phyloP scores from a whole-genome alignment of 2,329 filamentous ascomycete species.

The Ceratocystis harringtonii region DNA sequence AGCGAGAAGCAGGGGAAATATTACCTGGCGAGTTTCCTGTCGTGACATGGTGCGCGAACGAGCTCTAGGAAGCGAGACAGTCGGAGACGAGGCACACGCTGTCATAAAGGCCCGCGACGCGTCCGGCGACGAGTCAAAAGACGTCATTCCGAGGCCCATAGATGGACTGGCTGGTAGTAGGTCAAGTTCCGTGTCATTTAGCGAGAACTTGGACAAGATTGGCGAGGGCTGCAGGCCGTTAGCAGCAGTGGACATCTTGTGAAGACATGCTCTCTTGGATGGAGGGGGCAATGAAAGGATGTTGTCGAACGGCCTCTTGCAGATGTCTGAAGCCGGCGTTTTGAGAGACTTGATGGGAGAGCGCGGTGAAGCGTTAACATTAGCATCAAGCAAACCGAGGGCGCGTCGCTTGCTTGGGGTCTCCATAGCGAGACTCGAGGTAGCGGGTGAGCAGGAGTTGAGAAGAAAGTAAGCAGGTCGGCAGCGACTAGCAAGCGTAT shows the following conservation, averaged over 20 bases:
- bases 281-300: slow-evolving; percentile 10
- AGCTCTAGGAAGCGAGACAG: not conserved
- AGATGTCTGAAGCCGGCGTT: slow-evolving; percentile 6
- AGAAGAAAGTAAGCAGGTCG: not conserved
- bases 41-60: slow-evolving; percentile 10
- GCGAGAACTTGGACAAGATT: slow-evolving; percentile 9
- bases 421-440: slow-evolving; percentile 5
- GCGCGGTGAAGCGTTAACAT: slow-evolving; percentile 15
- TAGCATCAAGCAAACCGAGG: slow-evolving; percentile 17
- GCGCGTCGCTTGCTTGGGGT: slow-evolving; percentile 18
- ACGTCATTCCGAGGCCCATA: slow-evolving; percentile 5
- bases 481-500: too few relatives aligned
- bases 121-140: slow-evolving; percentile 13
- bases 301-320: slow-evolving; percentile 9
- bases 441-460: not conserved
- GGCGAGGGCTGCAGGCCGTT: slow-evolving; percentile 12
- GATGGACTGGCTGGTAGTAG: not conserved
- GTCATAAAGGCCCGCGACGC: slow-evolving; percentile 14
- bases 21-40: slow-evolving; percentile 27
- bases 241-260: not conserved
- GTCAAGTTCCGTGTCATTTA: not conserved
- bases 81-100: slow-evolving; percentile 12
- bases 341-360: slow-evolving; percentile 13
- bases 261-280: slow-evolving; percentile 1
- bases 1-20: not conserved